Base-by-base conservation (phyloP, 2,329 filamentous ascomycete genomes). In the Cladosporium velox region DNA sequence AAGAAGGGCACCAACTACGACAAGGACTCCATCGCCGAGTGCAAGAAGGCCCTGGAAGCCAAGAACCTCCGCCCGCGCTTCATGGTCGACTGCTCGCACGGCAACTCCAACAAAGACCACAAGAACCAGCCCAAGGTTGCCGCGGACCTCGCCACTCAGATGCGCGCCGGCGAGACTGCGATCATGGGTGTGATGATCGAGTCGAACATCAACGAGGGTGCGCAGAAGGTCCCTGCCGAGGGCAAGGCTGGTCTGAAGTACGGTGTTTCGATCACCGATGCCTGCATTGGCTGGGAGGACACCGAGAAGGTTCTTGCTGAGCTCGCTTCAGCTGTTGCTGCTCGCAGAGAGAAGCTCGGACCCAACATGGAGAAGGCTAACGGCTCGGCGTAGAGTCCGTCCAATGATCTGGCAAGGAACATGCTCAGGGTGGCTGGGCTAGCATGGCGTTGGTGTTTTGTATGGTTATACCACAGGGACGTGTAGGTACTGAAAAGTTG, bases 151-250 rank as follows among this genome's bases (percentile, higher is more conserved):
- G 90, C 86, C 35, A 91, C 96, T 64, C 94, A 99, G 83, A 85
- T 99, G 70, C 88, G 90, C 61, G 89, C 90, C 70, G 94, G 94
- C 67, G 92, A 99, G 83, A 90, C 87, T 67, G 90, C 88, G 70
- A 96, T 99, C 74, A 87, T 98, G 70, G 95, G 93, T 77, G 92
- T 98, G 76, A 99, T 99, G 94, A 96, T 99, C 73, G 94, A 99
- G 84, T 97, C 92, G 76, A 94, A 98, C 82, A 94, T 98, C 84
- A 88, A 94, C 79, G 95, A 97, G 82, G 89, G 87, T 74, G 80
- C 79, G 75, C 82, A 84, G 71, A 97, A 97, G 83, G 91, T 96
- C 0, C 92, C 93, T 0, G 79, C 88, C 0, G 92, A 96, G 79
- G 94, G 93, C 10, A 90, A 91, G 8, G 78, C 87, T 0, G 91